These are phyloP conservation scores for Cicer arietinum DNA, from an alignment of 306 rosid species.

Conservation along the genomic window DNA sequence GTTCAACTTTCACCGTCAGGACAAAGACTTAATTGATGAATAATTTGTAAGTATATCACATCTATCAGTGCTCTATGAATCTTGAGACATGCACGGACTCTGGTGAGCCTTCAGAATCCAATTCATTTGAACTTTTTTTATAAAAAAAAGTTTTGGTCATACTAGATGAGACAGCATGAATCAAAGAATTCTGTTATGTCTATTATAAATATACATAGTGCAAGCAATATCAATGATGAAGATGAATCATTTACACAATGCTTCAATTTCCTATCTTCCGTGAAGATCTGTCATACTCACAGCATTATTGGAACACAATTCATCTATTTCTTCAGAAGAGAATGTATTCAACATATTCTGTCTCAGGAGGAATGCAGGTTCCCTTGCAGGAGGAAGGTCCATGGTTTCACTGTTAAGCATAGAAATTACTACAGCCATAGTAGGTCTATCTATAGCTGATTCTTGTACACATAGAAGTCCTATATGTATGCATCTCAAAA, in stretches of 20 bases:
- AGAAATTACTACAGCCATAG: slow-evolving; percentile 39
- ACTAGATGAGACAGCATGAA: not conserved
- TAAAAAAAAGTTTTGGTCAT: too few relatives aligned
- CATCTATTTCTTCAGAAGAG: not conserved
- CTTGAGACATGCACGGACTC: too few relatives aligned
- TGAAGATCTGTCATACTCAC: not conserved
- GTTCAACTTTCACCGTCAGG: too few relatives aligned
- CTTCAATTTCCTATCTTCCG: slow-evolving; percentile 19
- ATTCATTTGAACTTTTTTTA: too few relatives aligned
- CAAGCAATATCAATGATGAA: not conserved
- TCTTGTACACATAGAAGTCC: slow-evolving; percentile 52
- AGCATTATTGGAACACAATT: not conserved
- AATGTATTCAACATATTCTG: slow-evolving; percentile 8
- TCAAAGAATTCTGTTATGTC: not conserved
- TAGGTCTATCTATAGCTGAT: slow-evolving; percentile 34
- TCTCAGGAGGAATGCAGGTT: slow-evolving; percentile 41
- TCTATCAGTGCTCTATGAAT: too few relatives aligned
- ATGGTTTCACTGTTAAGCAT: slow-evolving; percentile 45
- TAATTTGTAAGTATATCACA: too few relatives aligned
- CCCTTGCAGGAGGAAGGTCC: slow-evolving; percentile 35
- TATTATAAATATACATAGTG: not conserved
- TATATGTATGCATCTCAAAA: slow-evolving; percentile 45
- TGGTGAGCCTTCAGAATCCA: too few relatives aligned
- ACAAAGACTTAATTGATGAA: too few relatives aligned
- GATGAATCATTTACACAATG: not conserved